phyloP scores from a whole-genome alignment of 495 filamentous ascomycete genomes.

The Clohesyomyces aquaticus region DNA sequence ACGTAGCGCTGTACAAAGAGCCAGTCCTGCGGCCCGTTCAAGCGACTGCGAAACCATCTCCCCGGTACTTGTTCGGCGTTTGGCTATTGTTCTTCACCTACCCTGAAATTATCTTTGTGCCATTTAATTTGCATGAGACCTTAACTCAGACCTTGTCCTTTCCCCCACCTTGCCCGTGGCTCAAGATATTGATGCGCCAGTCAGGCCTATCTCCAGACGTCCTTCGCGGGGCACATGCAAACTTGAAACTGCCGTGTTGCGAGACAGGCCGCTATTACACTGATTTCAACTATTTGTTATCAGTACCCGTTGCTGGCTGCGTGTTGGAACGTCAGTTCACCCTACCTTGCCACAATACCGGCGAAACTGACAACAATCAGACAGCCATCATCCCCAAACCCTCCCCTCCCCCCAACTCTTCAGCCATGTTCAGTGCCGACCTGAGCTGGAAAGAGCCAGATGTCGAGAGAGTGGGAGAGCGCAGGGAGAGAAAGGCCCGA shows the following conservation, averaged over 20 bases:
- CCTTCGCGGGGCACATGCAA: too few relatives aligned
- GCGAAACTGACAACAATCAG: too few relatives aligned
- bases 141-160: background rate
- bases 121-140: constrained; percentile 28
- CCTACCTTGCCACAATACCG: too few relatives aligned
- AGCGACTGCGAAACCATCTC: constrained; percentile 16
- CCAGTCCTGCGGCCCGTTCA: constrained; percentile 17
- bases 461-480: constrained; percentile 36
- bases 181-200: constrained; percentile 1
- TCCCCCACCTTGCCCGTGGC: background rate
- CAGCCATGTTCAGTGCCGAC: constrained; percentile 40
- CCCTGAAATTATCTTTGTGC: constrained; percentile 11
- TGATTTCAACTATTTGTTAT: too few relatives aligned
- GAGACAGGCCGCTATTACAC: too few relatives aligned
- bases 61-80: constrained; percentile 12
- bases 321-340: too few relatives aligned
- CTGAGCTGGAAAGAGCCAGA: constrained; percentile 35
- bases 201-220: too few relatives aligned
- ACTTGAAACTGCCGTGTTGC: too few relatives aligned
- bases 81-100: constrained; percentile 5
- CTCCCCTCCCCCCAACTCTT: background rate
- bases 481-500: constrained; percentile 31
- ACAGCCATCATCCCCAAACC: too few relatives aligned
- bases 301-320: too few relatives aligned
- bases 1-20: constrained; percentile 27